Conservation (phyloP, 768 basidiomycete genomes). For the Clitopilus passeckerianus region DNA sequence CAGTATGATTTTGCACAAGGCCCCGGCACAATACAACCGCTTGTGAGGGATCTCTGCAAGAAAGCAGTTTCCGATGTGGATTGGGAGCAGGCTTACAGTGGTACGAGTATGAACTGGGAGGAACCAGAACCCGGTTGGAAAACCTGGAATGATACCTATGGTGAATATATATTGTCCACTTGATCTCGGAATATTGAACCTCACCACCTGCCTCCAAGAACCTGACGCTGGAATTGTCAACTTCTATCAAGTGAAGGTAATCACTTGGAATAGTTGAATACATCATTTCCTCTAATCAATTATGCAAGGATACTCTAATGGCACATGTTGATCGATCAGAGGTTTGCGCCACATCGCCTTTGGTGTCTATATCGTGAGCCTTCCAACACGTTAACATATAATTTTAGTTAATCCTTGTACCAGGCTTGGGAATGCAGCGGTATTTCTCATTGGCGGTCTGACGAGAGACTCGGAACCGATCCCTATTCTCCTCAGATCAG, state of each 20-base stretch:
- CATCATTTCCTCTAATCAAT: background rate
- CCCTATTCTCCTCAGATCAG: constrained; percentile 83
- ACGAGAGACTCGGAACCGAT: constrained; percentile 75
- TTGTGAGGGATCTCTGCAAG: constrained; percentile 55
- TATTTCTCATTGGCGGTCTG: constrained; percentile 85
- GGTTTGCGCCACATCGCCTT: constrained; percentile 84
- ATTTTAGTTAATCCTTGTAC: too few relatives aligned
- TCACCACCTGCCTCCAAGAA: constrained; percentile 39
- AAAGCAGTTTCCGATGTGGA: constrained; percentile 56
- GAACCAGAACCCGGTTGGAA: constrained; percentile 58
- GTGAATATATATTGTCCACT: constrained; percentile 30
- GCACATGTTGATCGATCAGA: constrained; percentile 98
- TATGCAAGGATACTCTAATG: constrained; percentile 81
- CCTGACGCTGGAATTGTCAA: constrained; percentile 98
- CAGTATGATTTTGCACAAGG: constrained; percentile 85
- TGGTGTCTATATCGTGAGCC: constrained; percentile 89
- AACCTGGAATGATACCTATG: constrained; percentile 74
- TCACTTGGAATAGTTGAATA: background rate
- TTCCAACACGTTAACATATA: too few relatives aligned
- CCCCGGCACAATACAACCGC: constrained; percentile 54
- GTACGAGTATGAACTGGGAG: constrained; percentile 42
- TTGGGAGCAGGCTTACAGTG: constrained; percentile 64
- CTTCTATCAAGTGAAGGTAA: constrained; percentile 80
- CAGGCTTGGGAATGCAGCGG: constrained; percentile 83
- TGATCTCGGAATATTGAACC: background rate